Evolutionary conservation across 2,329 filamentous ascomycete genomes (phyloP), one percentile per base, ranked within the genome.

Genomic region (Pseudogymnoascus sp.): DNA sequence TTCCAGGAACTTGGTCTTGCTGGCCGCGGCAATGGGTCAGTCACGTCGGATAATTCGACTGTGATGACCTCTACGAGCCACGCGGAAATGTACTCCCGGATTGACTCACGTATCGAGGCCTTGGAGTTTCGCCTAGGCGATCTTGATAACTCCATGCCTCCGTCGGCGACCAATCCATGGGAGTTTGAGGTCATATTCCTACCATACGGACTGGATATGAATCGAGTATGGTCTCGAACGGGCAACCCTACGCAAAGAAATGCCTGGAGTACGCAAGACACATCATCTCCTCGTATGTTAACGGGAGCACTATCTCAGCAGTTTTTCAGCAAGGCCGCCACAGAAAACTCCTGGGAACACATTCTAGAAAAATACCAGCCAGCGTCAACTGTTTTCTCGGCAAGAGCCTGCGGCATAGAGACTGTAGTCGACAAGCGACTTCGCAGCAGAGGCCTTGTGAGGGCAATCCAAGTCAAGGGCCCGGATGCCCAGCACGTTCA

Each of bases 161-260:
- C 89, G n/a, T 85, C 87, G 0, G 78, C 78, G 29, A 75, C 76
- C 45, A 79, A 83, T 42, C 87, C 89, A 0, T 92, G 89, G 87
- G 83, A 89, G 67, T 77, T 93, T 1, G 89, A 93, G 70, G 86
- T 93, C 4, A 85, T 93, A 1, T 85, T 92, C 64, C 73, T 93
- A 6, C 90, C 90, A 1, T 93, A 90, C 72, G 81, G 82, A 4
- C 74, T 77, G 45, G 73, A 78, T n/a, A 71, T 84, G 21, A 77
- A 75, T 65, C 81, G 82, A 1, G 77, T 84, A 21, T 84, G 82
- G 82, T 80, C 78, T 62, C 29, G 51, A 57, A 57, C 51, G 29
- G 51, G 51, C 51, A 57, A 34, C 5, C 2, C 51, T n/a, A 57
- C 51, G n/a, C 51, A 57, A 14, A 57, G 51, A 36, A 57, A 57